These are phyloP conservation scores for Arthrobotrys sinensis DNA, from an alignment of 2,329 filamentous ascomycete species.

Conservation along the genomic window DNA sequence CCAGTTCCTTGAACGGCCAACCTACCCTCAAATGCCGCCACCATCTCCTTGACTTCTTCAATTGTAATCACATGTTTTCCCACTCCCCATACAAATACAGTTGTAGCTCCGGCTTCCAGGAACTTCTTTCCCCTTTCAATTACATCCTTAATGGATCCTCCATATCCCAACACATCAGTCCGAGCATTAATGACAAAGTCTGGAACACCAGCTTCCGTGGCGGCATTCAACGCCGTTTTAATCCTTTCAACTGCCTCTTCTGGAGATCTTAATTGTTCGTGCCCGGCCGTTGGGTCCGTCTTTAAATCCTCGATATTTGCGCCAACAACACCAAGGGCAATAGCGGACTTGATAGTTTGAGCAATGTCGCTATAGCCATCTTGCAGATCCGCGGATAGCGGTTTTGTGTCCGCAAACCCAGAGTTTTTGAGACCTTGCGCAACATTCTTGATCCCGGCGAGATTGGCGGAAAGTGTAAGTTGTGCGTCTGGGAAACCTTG, in stretches of 20 bases:
- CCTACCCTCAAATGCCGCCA: constrained; percentile 70
- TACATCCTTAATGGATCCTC: constrained; percentile 66
- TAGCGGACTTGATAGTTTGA: constrained; percentile 69
- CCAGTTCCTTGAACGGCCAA: constrained; percentile 67
- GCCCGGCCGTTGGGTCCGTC: constrained; percentile 66
- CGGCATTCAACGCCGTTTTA: constrained; percentile 68
- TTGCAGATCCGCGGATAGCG: constrained; percentile 74
- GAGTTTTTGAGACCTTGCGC: constrained; percentile 66
- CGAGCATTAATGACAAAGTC: constrained; percentile 75
- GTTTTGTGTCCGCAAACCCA: constrained; percentile 63
- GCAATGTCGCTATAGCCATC: constrained; percentile 73
- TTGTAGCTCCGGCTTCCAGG: constrained; percentile 74
- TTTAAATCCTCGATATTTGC: constrained; percentile 74
- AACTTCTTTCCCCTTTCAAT: constrained; percentile 73
- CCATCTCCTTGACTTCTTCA: constrained; percentile 70
- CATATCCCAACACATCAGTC: constrained; percentile 71
- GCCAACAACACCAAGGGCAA: constrained; percentile 73
- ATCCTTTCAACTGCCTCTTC: constrained; percentile 72
- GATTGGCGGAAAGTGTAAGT: constrained; percentile 72
- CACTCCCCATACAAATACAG: constrained; percentile 76
- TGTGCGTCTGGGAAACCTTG: constrained; percentile 70
- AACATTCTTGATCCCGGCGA: constrained; percentile 70
- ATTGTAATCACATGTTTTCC: constrained; percentile 67
- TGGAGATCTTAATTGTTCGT: constrained; percentile 66
- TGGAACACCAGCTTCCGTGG: constrained; percentile 70